phyloP scores from a whole-genome alignment of 495 filamentous ascomycete species.

The Penicillium psychrofluorescens region DNA sequence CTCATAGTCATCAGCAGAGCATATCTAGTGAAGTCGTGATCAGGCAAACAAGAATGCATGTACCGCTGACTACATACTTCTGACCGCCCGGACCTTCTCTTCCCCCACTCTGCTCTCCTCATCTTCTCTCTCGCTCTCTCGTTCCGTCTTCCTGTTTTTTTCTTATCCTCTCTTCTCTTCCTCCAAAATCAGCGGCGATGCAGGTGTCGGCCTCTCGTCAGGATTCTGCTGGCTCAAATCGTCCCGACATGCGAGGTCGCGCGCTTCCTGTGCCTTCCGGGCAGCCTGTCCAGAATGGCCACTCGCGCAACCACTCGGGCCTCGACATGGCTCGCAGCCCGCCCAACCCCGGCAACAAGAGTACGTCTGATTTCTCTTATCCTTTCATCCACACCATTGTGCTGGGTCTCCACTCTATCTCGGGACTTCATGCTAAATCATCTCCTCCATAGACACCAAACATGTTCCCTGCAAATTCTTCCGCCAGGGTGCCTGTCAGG shows the following conservation, averaged over 20 bases:
- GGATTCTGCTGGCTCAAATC: conserved; percentile 5
- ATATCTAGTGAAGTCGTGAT: neutral
- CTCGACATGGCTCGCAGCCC: conserved; percentile 62
- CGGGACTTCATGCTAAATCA: conserved; percentile 11
- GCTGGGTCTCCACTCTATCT: no score
- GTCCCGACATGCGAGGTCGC: conserved; percentile 38
- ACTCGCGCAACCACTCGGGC: conserved; percentile 39
- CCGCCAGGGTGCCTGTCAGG: conserved; percentile 90
- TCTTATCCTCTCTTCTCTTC: neutral
- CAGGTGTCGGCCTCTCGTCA: neutral
- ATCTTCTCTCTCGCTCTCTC: neutral
- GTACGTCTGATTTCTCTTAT: conserved; percentile 37
- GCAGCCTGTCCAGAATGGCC: conserved; percentile 32
- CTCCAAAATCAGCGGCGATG: neutral
- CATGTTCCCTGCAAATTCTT: conserved; percentile 99
- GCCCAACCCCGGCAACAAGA: conserved; percentile 62
- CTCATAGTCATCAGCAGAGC: neutral
- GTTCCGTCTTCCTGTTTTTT: neutral
- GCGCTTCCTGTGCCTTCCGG: conserved; percentile 33
- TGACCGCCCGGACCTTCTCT: no score
- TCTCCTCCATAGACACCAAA: conserved; percentile 64
- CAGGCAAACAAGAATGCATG: no score
- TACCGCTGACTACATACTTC: no score
- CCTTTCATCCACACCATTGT: neutral
- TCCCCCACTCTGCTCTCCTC: neutral